Conservation (phyloP, 2,329 filamentous ascomycete genomes). For the Xylariaceae sp. region DNA sequence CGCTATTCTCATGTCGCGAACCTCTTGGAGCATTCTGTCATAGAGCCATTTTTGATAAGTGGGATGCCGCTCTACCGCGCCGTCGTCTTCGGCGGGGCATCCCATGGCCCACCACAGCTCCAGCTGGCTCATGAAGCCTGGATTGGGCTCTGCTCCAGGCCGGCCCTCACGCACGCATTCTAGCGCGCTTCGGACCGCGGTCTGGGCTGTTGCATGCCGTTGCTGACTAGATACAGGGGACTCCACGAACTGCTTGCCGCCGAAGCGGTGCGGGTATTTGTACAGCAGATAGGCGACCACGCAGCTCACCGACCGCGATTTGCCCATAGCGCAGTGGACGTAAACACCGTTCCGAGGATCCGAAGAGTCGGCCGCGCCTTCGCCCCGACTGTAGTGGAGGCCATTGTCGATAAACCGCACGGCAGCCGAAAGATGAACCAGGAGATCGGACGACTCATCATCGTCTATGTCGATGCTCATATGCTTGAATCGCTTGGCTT, state of each 20-base stretch:
- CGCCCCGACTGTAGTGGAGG: constrained; percentile 37
- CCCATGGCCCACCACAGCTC: constrained; percentile 83
- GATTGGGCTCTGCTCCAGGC: constrained; percentile 80
- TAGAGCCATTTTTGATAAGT: constrained; percentile 71
- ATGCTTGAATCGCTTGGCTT: constrained; percentile 60
- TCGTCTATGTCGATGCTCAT: constrained; percentile 83
- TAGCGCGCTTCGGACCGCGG: constrained; percentile 58
- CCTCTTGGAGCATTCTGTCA: constrained; percentile 48
- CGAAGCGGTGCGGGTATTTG: constrained; percentile 52
- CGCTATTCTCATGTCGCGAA: constrained; percentile 67
- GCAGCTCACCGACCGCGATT: constrained; percentile 83
- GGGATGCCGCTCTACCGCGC: constrained; percentile 57
- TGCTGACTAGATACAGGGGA: constrained; percentile 35
- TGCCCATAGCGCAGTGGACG: constrained; percentile 84
- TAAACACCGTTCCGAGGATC: constrained; percentile 38
- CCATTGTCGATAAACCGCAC: constrained; percentile 80
- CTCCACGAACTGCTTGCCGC: constrained; percentile 38
- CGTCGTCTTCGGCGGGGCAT: constrained; percentile 57
- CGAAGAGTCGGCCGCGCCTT: constrained; percentile 5
- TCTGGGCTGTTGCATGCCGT: constrained; percentile 36
- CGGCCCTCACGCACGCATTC: constrained; percentile 63
- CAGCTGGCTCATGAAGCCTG: constrained; percentile 86
- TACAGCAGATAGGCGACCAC: constrained; percentile 81
- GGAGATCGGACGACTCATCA: constrained; percentile 79
- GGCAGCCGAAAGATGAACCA: constrained; percentile 72